Conservation (phyloP, 2,329 filamentous ascomycete genomes). For the Diaporthe vexans region DNA sequence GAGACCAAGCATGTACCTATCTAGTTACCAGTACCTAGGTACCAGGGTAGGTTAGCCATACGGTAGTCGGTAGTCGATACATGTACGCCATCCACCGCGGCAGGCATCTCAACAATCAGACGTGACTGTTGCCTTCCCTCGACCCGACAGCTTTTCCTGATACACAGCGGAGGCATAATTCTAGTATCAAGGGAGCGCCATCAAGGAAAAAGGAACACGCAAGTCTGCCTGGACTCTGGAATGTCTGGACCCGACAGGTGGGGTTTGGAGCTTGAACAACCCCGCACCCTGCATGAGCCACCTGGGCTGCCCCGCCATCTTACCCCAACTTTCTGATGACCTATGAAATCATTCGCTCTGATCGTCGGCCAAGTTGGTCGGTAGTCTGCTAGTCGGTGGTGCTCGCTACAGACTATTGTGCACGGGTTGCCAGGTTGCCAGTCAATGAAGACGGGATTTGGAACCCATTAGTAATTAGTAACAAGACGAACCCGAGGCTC, state of each 20-base stretch:
- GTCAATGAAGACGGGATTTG: not conserved
- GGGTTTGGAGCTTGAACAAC: slow-evolving; percentile 17
- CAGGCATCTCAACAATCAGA: not conserved
- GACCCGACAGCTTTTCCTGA: not conserved
- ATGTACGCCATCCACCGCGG: not conserved
- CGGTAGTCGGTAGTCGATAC: too few relatives aligned
- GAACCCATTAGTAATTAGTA: not conserved
- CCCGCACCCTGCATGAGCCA: slow-evolving; percentile 27
- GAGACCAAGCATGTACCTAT: not conserved
- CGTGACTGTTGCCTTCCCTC: not conserved
- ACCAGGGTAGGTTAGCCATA: too few relatives aligned
- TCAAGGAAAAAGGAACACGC: not conserved
- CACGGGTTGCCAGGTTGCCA: not conserved
- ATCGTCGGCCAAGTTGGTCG: slow-evolving; percentile 10
- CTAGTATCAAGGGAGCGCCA: too few relatives aligned
- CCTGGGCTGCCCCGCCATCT: slow-evolving; percentile 13
- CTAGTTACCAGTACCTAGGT: too few relatives aligned
- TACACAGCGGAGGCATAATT: too few relatives aligned
- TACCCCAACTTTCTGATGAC: slow-evolving; percentile 25
- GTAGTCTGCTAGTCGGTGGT: not conserved
- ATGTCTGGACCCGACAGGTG: not conserved
- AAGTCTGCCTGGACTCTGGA: not conserved
- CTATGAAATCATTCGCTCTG: slow-evolving; percentile 24
- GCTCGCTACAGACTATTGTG: not conserved
- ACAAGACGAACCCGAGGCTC: not conserved